Evolutionary conservation across 169 alveolate species (phyloP).

Genomic region (Eimeria necatrix): DNA sequence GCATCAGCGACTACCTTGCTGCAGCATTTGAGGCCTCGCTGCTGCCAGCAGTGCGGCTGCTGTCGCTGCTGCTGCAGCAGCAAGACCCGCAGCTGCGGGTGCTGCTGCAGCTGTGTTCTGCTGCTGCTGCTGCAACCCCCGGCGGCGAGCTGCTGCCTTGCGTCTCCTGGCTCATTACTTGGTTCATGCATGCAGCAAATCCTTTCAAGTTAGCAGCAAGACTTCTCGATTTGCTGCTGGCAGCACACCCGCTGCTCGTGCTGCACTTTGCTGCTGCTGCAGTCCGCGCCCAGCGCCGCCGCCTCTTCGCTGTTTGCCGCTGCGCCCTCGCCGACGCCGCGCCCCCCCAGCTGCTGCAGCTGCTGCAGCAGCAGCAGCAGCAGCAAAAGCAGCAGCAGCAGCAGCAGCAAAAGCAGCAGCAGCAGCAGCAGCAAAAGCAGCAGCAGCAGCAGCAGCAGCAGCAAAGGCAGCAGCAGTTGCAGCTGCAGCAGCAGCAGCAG

Average conservation of each 20-base stretch:
- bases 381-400: background rate
- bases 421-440: background rate
- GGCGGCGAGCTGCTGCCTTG: slow-evolving; percentile 40
- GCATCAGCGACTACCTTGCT: slow-evolving; percentile 17
- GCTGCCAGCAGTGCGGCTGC: slow-evolving; percentile 30
- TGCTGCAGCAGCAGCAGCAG: background rate
- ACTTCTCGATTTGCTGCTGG: background rate
- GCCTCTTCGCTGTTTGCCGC: slow-evolving; percentile 46
- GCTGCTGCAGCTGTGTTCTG: slow-evolving; percentile 37
- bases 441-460: background rate
- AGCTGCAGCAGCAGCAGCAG: background rate
- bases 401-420: background rate
- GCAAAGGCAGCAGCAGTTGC: background rate
- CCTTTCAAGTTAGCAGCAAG: background rate
- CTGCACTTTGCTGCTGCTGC: slow-evolving; percentile 61
- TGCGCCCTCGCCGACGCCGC: background rate
- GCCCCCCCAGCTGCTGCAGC: background rate
- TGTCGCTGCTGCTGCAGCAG: slow-evolving; percentile 62
- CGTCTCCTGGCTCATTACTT: slow-evolving; percentile 47
- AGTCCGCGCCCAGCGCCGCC: slow-evolving; percentile 37
- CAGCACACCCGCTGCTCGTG: slow-evolving; percentile 8
- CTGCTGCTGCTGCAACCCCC: slow-evolving; percentile 60
- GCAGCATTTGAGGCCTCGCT: slow-evolving; percentile 41
- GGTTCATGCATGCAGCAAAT: background rate
- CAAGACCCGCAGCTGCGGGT: background rate